Conservation (phyloP, 2,329 filamentous ascomycete species). For the Alternaria atra region DNA sequence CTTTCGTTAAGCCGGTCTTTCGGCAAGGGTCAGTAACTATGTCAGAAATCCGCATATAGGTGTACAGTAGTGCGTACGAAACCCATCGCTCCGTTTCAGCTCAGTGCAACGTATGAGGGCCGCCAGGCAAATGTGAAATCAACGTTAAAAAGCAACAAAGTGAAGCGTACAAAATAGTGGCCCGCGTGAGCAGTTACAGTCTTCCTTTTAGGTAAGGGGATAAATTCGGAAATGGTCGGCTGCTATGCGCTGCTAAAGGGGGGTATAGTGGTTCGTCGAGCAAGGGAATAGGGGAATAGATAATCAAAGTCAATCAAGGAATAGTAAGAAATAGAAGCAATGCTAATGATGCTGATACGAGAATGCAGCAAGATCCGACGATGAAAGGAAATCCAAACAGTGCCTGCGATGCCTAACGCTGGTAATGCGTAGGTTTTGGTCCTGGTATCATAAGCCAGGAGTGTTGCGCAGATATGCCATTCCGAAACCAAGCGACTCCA, state of each 20-base stretch:
- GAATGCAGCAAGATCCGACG: slow-evolving; percentile 26
- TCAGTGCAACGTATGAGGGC: slow-evolving; percentile 15
- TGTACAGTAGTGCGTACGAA: slow-evolving; percentile 24
- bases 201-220: slow-evolving; percentile 44
- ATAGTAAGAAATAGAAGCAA: slow-evolving; percentile 28
- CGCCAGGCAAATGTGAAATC: slow-evolving; percentile 10
- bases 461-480: slow-evolving; percentile 29
- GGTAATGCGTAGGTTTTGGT: slow-evolving; percentile 19
- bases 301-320: slow-evolving; percentile 8
- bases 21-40: slow-evolving; percentile 25
- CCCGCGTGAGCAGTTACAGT: slow-evolving; percentile 55
- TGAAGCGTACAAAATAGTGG: slow-evolving; percentile 42
- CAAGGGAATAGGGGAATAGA: slow-evolving; percentile 15
- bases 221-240: slow-evolving; percentile 23
- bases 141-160: slow-evolving; percentile 15
- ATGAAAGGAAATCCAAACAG: slow-evolving; percentile 26
- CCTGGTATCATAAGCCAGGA: slow-evolving; percentile 25
- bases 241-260: slow-evolving; percentile 27
- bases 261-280: slow-evolving; percentile 48
- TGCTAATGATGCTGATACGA: slow-evolving; percentile 45
- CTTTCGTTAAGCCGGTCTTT: slow-evolving; percentile 17
- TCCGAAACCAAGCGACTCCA: slow-evolving; percentile 23
- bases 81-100: slow-evolving; percentile 27
- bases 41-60: slow-evolving; percentile 27
- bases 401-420: slow-evolving; percentile 20